Conservation (phyloP, 78 protist species). For the Polysphondylium violaceum region DNA sequence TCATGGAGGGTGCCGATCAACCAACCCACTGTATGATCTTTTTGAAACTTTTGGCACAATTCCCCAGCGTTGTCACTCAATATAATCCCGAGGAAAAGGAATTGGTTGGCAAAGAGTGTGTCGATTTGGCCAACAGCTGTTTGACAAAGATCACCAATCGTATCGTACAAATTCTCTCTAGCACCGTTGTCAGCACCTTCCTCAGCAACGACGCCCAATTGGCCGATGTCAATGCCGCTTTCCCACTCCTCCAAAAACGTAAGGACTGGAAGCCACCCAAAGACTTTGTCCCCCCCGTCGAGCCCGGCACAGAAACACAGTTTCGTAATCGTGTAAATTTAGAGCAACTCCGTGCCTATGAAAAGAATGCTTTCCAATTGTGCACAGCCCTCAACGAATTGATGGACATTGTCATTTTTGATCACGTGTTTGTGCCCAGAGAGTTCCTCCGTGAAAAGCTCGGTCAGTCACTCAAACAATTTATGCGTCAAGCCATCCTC, state of each 20-base stretch:
- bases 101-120: slow-evolving; percentile 66
- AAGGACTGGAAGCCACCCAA: slow-evolving; percentile 86
- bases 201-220: slow-evolving; percentile 41
- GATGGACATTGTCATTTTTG: slow-evolving; percentile 54
- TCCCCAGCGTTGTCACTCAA: slow-evolving; percentile 54
- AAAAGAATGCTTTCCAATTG: slow-evolving; percentile 74
- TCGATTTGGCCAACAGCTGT: slow-evolving; percentile 9
- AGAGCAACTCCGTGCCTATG: slow-evolving; percentile 50
- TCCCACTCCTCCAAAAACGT: slow-evolving; percentile 70
- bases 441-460: slow-evolving; percentile 76
- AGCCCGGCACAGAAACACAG: slow-evolving; percentile 71
- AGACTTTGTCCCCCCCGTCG: slow-evolving; percentile 81
- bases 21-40: slow-evolving; percentile 75
- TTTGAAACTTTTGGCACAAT: slow-evolving; percentile 50
- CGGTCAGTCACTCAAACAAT: slow-evolving; percentile 33
- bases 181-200: slow-evolving; percentile 11
- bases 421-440: slow-evolving; percentile 64
- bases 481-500: slow-evolving; percentile 27
- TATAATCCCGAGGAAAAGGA: slow-evolving; percentile 79
- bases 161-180: slow-evolving; percentile 26
- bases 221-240: slow-evolving; percentile 79
- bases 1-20: slow-evolving; percentile 42
- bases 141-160: slow-evolving; percentile 56
- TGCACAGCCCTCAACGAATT: slow-evolving; percentile 78
- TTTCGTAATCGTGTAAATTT: slow-evolving; percentile 21